Percentiles rank a stretch among this genome's conserved stretches.
phyloP scores from a whole-genome alignment of 345 rosid species.

The Raphanus raphanistrum region DNA sequence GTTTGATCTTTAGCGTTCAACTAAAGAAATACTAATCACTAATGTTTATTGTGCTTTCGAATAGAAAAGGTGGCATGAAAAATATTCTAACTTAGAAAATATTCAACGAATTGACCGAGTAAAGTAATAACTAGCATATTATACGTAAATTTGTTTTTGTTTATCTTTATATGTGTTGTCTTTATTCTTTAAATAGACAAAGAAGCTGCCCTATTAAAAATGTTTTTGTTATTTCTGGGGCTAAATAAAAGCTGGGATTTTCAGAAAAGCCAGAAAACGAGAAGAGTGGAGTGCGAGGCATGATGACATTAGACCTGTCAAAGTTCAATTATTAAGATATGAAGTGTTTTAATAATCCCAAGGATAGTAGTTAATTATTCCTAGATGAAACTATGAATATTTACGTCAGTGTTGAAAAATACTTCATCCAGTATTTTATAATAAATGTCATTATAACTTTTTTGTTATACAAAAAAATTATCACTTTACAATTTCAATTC shows the following conservation, averaged over 20 bases:
- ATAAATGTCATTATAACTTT: no score
- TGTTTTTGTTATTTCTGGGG: conserved; percentile 5
- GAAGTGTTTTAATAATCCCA: conserved; percentile 46
- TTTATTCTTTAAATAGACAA: conserved; percentile 14
- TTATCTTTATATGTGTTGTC: conserved; percentile 14
- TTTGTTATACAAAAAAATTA: no score
- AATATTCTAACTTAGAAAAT: conserved; percentile 5
- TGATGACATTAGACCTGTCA: conserved; percentile 54
- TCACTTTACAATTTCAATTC: no score
- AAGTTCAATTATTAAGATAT: conserved; percentile 42
- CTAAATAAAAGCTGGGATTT: conserved; percentile 31
- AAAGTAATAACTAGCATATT: conserved; percentile 11
- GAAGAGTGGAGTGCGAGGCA: conserved; percentile 51
- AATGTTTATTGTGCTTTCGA: neutral
- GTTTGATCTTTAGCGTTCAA: no score
- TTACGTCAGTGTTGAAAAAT: neutral
- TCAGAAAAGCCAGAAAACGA: conserved; percentile 44
- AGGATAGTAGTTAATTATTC: conserved; percentile 29
- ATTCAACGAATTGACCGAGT: conserved; percentile 25
- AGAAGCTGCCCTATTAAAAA: conserved; percentile 18
- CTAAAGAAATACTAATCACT: conserved; percentile 1
- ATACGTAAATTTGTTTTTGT: conserved; percentile 15
- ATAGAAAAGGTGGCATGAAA: conserved; percentile 4
- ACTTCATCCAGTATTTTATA: no score
- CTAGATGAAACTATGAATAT: conserved; percentile 19